Evolutionary conservation across 73 alveolate genomes (phyloP).

Genomic region (Paramecium biaurelia): DNA sequence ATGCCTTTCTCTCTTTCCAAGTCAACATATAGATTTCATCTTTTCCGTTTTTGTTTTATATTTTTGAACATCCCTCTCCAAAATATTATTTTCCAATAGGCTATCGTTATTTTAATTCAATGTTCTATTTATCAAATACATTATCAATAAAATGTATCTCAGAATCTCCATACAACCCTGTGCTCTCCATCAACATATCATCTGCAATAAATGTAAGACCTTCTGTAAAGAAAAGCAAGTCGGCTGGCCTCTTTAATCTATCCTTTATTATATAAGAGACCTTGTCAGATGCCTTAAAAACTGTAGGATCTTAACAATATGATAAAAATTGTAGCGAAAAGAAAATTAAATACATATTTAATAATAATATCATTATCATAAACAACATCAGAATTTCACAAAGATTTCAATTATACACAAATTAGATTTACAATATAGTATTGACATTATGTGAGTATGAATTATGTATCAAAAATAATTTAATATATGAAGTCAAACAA

Average conservation of each 20-base stretch:
- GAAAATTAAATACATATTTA: not conserved
- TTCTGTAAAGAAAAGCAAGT: constrained; percentile 37
- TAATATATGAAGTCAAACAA: no score
- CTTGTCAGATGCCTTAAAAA: constrained; percentile 19
- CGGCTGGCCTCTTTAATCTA: not conserved
- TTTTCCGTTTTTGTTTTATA: constrained; percentile 25
- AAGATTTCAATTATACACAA: not conserved
- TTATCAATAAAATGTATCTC: constrained; percentile 18
- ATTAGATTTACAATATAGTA: not conserved
- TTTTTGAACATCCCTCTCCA: constrained; percentile 35
- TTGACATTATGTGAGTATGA: no score
- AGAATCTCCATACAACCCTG: constrained; percentile 33
- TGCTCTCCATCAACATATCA: not conserved
- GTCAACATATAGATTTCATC: constrained; percentile 6
- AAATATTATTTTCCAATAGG: not conserved
- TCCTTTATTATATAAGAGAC: not conserved
- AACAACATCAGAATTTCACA: not conserved
- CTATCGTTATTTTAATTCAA: not conserved
- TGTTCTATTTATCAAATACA: not conserved
- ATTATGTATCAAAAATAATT: no score
- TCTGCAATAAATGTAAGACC: not conserved
- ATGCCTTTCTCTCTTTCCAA: constrained; percentile 29
- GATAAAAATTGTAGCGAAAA: not conserved
- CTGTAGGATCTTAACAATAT: not conserved
- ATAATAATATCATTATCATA: not conserved